These are phyloP conservation scores for Colletotrichum lentis DNA, from an alignment of 2,329 filamentous ascomycete species.

Conservation along the genomic window DNA sequence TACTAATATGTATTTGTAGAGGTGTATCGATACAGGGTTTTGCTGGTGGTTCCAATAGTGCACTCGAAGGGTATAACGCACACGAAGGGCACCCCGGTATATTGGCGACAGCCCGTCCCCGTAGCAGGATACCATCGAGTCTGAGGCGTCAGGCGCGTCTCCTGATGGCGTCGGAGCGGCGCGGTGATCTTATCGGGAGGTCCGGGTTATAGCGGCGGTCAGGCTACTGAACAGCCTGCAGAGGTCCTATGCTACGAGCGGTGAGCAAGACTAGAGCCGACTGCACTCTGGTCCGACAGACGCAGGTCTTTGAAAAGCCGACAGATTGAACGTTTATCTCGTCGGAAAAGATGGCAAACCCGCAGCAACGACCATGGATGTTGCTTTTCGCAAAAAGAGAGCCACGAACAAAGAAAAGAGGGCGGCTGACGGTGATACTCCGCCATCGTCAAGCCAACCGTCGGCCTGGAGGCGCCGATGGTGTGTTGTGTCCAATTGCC, in stretches of 20 bases:
- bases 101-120: background rate
- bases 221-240: conserved; percentile 17
- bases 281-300: background rate
- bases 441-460: conserved; percentile 1
- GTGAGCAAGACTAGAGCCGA: background rate
- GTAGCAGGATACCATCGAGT: background rate
- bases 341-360: background rate
- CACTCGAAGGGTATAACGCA: too few relatives aligned
- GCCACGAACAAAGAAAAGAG: background rate
- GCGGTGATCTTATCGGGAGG: conserved; percentile 23
- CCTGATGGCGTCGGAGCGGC: conserved; percentile 3
- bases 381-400: background rate
- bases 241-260: background rate
- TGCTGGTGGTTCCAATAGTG: too few relatives aligned
- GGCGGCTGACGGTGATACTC: background rate
- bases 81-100: too few relatives aligned
- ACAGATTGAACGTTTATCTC: background rate
- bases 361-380: background rate
- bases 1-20: too few relatives aligned
- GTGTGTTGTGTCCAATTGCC: background rate
- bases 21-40: too few relatives aligned
- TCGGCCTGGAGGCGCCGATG: background rate
- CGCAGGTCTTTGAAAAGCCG: background rate
- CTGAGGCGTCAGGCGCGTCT: conserved; percentile 4
- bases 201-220: background rate